These are phyloP conservation scores for Penicillium italicum DNA, from an alignment of 2,329 filamentous ascomycete genomes.

Conservation along the genomic window DNA sequence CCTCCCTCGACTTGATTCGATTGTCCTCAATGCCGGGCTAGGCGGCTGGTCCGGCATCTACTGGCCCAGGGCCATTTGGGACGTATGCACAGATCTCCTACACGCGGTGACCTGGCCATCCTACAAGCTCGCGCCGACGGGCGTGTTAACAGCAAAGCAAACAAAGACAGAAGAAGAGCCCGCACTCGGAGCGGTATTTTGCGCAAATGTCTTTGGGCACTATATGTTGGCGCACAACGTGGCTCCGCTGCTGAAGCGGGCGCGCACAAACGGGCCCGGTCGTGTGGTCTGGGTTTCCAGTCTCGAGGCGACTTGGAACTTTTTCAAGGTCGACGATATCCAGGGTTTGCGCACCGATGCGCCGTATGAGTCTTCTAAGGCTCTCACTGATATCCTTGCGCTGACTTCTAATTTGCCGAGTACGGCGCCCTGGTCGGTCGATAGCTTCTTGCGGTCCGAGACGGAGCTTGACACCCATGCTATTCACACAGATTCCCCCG, in stretches of 20 bases:
- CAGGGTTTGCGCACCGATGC: slow-evolving; percentile 62
- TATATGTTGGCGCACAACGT: slow-evolving; percentile 83
- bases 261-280: slow-evolving; percentile 45
- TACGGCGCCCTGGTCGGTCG: slow-evolving; percentile 52
- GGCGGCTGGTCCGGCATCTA: slow-evolving; percentile 80
- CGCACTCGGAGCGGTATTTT: slow-evolving; percentile 75
- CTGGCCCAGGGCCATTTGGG: slow-evolving; percentile 60
- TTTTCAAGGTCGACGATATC: slow-evolving; percentile 66
- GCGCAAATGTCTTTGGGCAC: slow-evolving; percentile 91
- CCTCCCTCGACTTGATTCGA: slow-evolving; percentile 69
- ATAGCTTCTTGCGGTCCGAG: slow-evolving; percentile 48
- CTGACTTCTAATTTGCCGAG: slow-evolving; percentile 68
- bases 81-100: slow-evolving; percentile 59
- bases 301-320: slow-evolving; percentile 62
- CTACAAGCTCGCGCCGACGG: slow-evolving; percentile 65
- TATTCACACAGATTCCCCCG: slow-evolving; percentile 5
- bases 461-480: slow-evolving; percentile 9
- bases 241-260: slow-evolving; percentile 64
- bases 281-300: slow-evolving; percentile 86
- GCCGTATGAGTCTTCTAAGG: slow-evolving; percentile 84
- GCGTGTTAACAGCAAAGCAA: slow-evolving; percentile 55
- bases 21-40: slow-evolving; percentile 84
- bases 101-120: slow-evolving; percentile 70
- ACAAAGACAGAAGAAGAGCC: slow-evolving; percentile 47
- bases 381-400: slow-evolving; percentile 78